Percentiles rank a stretch among this genome's conserved stretches.
phyloP scores from a whole-genome alignment of 192 early-diverging fungal genomes.

The Rhizophagus prolifer region DNA sequence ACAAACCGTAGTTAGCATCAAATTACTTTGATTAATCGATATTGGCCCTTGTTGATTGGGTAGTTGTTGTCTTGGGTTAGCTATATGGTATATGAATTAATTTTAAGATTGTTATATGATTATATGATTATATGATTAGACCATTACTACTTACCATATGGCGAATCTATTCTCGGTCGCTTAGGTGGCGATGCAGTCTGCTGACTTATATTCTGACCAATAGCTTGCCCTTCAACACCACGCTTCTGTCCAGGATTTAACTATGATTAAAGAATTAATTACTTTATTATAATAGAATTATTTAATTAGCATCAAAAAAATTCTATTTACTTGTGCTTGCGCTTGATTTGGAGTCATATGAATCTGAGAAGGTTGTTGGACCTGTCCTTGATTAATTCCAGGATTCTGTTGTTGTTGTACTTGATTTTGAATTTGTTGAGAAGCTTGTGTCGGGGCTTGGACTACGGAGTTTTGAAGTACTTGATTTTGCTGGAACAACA shows the following conservation, averaged over 20 bases:
- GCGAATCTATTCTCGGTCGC: not conserved
- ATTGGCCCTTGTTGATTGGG: not conserved
- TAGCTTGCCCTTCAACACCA: not conserved
- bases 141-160: not conserved
- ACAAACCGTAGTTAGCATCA: not conserved
- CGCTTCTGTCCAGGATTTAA: not conserved
- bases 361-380: not conserved
- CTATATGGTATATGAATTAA: not conserved
- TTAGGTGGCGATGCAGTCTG: not conserved
- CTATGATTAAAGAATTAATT: not conserved
- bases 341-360: not conserved
- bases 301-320: not conserved
- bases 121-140: not conserved
- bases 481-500: not conserved
- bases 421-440: not conserved
- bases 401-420: not conserved
- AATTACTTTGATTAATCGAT: not conserved
- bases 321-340: not conserved
- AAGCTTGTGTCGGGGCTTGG: not conserved
- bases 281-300: too few relatives aligned
- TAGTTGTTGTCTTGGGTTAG: not conserved
- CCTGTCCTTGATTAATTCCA: not conserved
- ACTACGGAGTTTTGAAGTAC: not conserved
- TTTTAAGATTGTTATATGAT: too few relatives aligned
- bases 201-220: not conserved